These are phyloP conservation scores for Hordeum marinum DNA, from an alignment of 176 grass and related monocot species.

Conservation along the genomic window DNA sequence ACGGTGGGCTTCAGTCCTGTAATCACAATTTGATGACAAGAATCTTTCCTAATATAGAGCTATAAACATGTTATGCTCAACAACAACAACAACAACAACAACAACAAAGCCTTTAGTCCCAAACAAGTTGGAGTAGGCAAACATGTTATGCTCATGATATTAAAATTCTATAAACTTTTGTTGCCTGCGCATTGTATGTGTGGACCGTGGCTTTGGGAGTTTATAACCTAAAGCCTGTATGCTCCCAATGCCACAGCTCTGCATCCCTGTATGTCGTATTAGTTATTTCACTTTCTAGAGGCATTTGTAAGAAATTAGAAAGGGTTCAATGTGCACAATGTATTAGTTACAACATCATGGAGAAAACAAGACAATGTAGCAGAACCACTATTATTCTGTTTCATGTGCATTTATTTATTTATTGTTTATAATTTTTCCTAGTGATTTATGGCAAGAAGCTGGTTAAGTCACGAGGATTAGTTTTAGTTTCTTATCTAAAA, in stretches of 20 bases:
- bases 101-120: too few species aligned
- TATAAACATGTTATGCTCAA: background rate
- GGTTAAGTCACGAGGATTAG: background rate
- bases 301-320: conserved; percentile 12
- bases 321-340: too few species aligned
- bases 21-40: conserved; percentile 1
- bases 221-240: background rate
- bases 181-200: background rate
- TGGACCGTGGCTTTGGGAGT: background rate
- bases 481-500: conserved; percentile 12
- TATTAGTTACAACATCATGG: background rate
- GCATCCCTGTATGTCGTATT: background rate
- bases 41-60: background rate
- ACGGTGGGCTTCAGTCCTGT: conserved; percentile 46
- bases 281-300: background rate
- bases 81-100: too few species aligned
- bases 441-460: conserved; percentile 13
- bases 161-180: conserved; percentile 13
- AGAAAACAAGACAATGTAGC: background rate
- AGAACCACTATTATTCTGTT: background rate
- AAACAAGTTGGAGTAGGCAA: too few species aligned
- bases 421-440: background rate
- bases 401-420: background rate
- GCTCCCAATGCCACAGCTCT: background rate
- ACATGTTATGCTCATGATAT: conserved; percentile 2